Evolutionary conservation across 768 basidiomycete species (phyloP).

Genomic region (Russula olivacea): DNA sequence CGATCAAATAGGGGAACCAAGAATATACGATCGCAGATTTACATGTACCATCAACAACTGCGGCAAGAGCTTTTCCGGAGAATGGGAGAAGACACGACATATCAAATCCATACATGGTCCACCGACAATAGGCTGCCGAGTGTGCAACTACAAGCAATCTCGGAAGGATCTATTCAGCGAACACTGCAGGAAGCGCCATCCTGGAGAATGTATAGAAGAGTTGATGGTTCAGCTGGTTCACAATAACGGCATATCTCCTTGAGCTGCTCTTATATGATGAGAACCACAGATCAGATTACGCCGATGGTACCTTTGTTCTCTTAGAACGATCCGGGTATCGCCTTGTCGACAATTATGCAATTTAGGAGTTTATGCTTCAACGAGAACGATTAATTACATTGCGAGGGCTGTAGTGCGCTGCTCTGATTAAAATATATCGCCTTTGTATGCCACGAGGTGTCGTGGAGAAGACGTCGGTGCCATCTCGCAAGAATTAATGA

Average conservation of each 20-base stretch:
- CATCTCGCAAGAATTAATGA: background rate
- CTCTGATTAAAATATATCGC: background rate
- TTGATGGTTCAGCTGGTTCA: conserved; percentile 4
- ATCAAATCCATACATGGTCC: conserved; percentile 17
- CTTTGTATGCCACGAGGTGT: background rate
- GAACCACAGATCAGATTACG: background rate
- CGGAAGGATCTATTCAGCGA: conserved; percentile 20
- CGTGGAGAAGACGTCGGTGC: background rate
- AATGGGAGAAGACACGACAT: conserved; percentile 19
- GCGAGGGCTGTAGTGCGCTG: background rate
- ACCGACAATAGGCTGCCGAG: conserved; percentile 15
- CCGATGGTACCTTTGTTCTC: background rate
- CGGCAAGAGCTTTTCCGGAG: conserved; percentile 15
- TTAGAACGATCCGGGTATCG: background rate
- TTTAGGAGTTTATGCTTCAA: background rate
- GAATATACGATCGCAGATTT: conserved; percentile 9
- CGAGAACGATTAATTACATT: background rate
- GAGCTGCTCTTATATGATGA: background rate
- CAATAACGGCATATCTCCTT: background rate
- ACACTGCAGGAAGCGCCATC: conserved; percentile 21
- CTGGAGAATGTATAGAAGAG: background rate
- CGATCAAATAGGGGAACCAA: background rate
- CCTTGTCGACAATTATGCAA: background rate
- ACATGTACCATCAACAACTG: background rate
- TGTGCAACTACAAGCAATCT: conserved; percentile 20